Evolutionary conservation across 306 rosid genomes (phyloP).

Genomic region (Fragaria ananassa): DNA sequence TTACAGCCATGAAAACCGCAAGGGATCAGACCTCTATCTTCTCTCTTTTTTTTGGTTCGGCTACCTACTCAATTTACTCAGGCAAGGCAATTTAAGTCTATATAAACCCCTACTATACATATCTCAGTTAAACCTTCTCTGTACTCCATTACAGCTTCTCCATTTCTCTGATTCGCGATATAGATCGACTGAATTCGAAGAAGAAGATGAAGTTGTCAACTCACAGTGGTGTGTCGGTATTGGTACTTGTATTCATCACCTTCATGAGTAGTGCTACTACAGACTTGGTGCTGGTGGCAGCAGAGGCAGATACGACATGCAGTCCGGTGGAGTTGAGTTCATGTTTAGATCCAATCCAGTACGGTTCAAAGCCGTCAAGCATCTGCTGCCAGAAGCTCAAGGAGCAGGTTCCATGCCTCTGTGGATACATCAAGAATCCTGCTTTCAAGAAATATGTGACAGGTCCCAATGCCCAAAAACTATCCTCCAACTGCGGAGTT

Average conservation of each 20-base stretch:
- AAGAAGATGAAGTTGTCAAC: not conserved
- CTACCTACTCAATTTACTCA: not conserved
- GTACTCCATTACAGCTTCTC: not conserved
- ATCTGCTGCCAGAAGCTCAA: constrained; percentile 49
- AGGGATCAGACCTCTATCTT: not conserved
- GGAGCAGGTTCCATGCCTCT: constrained; percentile 59
- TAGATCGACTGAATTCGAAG: not conserved
- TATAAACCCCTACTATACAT: not conserved
- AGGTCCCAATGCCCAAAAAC: constrained; percentile 42
- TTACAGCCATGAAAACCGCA: not conserved
- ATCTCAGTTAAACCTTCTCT: not conserved
- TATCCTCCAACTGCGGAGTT: constrained; percentile 40
- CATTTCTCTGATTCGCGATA: not conserved
- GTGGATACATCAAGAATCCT: constrained; percentile 57
- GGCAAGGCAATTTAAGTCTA: not conserved
- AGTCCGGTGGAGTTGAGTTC: constrained; percentile 22
- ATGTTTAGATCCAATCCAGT: constrained; percentile 12
- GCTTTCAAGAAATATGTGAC: constrained; percentile 27
- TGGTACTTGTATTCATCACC: not conserved
- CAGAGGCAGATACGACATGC: constrained; percentile 14
- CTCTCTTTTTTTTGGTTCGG: not conserved
- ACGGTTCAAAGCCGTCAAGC: constrained; percentile 25
- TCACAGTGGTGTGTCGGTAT: not conserved
- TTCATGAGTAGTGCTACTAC: not conserved
- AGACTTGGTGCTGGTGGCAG: constrained; percentile 6